Evolutionary conservation across 257 asterid genomes (phyloP).

Genomic region (Cynanchum wilfordii): DNA sequence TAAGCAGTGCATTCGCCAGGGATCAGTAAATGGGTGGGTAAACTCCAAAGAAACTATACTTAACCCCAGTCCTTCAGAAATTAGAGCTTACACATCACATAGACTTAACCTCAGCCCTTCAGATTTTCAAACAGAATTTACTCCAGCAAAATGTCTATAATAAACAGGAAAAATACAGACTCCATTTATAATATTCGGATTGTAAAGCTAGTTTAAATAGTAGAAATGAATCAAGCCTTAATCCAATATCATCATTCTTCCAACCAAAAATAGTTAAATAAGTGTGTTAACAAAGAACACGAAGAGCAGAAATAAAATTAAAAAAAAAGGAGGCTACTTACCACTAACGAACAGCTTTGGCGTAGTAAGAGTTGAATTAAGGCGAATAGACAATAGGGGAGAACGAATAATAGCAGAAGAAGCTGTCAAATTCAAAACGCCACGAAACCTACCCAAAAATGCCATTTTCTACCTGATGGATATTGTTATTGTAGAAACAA

Average conservation of each 20-base stretch:
- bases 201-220: background rate
- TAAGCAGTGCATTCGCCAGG: background rate
- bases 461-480: slow-evolving; percentile 44
- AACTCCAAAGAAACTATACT: background rate
- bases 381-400: slow-evolving; percentile 52
- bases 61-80: background rate
- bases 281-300: background rate
- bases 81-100: background rate
- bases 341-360: slow-evolving; percentile 92
- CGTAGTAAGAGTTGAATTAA: slow-evolving; percentile 63
- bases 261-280: background rate
- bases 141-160: background rate
- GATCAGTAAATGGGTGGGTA: background rate
- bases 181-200: background rate
- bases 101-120: background rate
- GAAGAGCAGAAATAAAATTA: background rate
- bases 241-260: background rate
- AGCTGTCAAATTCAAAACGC: slow-evolving; percentile 37
- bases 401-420: slow-evolving; percentile 38
- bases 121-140: background rate
- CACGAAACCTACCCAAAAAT: slow-evolving; percentile 50
- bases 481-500: background rate
- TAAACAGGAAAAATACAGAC: background rate
- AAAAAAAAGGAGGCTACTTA: slow-evolving; percentile 22
- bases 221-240: background rate